Evolutionary conservation across 139 green algal species (phyloP), one percentile per base, ranked within the genome.

Genomic region (Chlamydomonas urium): DNA sequence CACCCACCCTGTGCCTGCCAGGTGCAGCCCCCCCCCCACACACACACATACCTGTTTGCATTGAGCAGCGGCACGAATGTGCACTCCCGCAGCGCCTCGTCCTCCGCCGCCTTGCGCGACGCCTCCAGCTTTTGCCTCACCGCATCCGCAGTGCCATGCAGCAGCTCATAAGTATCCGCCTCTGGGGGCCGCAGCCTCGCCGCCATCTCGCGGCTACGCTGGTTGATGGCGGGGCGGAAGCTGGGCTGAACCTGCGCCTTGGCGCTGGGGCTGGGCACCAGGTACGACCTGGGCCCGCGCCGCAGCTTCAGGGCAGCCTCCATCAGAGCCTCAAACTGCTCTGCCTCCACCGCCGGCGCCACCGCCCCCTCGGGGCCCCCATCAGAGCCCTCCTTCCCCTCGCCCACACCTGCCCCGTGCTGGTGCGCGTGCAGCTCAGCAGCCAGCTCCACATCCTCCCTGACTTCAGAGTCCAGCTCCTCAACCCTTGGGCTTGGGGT

Each of bases 211-310:
- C 84, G 78, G 28, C 79, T 89, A 45, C 72, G 74, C 24, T 67
- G 34, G 69, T 89, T 83, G 57, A 92, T 88, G 48, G 59, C 57
- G 17, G 88, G 88, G 47, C 73, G 72, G 83, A 90, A 92, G 28
- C 73, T 85, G 58, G 83, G 79, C 36, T 63, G 17, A 6, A 21
- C 17, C 17, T 63, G 21, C 17, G 21, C 6, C 53, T 63, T 63
- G 53, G 17, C 33, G 24, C 57, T 56, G 4, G 83, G 80, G 38
- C 79, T 80, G 29, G 87, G 87, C 63, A 89, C 77, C 65, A 92
- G 81, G 78, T 93, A 93, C 28, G 83, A 69, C 4, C 87, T 74
- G 0, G 76, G 79, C n/a, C 76, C 72, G 34, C 75, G 77, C 17
- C 59, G 36, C 47, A 48, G 29, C 42, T 21, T 4, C 47, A 90